Conservation (phyloP, 106 monocot species). For the Gastrodia elata region DNA sequence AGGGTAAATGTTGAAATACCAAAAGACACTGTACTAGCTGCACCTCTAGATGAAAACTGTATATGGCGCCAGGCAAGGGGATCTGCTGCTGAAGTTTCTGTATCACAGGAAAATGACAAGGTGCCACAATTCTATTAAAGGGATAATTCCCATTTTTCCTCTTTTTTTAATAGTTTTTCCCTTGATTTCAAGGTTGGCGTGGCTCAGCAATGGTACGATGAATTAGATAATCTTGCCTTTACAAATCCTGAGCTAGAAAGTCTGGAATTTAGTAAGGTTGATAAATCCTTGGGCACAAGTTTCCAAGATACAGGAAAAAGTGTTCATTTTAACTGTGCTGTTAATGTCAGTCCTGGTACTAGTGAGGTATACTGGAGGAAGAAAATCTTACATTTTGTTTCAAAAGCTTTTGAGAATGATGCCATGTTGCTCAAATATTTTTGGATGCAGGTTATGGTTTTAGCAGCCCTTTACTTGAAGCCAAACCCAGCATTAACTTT, state of each 20-base stretch:
- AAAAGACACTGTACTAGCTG: conserved; percentile 40
- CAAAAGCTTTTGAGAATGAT: too few species aligned
- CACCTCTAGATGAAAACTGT: conserved; percentile 44
- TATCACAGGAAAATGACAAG: conserved; percentile 29
- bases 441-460: conserved; percentile 46
- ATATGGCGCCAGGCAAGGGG: conserved; percentile 82
- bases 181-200: conserved; percentile 64
- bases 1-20: conserved; percentile 46
- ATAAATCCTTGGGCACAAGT: conserved; percentile 1
- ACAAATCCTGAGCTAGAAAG: conserved; percentile 7
- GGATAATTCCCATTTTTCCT: conserved; percentile 1
- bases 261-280: conserved; percentile 17
- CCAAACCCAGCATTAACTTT: conserved; percentile 9
- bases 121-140: conserved; percentile 11
- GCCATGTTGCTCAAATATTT: not conserved
- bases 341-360: conserved; percentile 80
- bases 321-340: conserved; percentile 43
- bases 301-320: conserved; percentile 21
- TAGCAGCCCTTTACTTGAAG: conserved; percentile 64
- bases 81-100: conserved; percentile 55
- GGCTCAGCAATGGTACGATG: conserved; percentile 91
- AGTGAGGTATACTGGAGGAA: conserved; percentile 51
- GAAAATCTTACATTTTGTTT: too few species aligned
- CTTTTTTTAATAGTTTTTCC: not conserved
- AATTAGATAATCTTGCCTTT: conserved; percentile 83